These are phyloP conservation scores for Tolypocladium cylindrosporum DNA, from an alignment of 2,329 filamentous ascomycete genomes.

Conservation along the genomic window DNA sequence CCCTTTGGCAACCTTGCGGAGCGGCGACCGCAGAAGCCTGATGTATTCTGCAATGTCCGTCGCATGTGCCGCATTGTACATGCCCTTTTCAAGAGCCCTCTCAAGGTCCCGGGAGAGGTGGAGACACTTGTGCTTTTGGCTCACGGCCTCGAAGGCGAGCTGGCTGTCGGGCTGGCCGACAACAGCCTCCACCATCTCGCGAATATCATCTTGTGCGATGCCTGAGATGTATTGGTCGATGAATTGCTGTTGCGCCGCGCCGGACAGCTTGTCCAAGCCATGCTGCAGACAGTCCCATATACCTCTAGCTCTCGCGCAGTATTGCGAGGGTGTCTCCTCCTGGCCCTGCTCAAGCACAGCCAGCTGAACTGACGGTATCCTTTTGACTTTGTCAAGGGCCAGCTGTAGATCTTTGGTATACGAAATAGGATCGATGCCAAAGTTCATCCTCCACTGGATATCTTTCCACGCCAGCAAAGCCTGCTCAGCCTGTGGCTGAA, in stretches of 20 bases:
- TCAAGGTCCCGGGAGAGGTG: constrained; percentile 48
- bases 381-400: constrained; percentile 37
- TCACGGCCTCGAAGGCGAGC: constrained; percentile 29
- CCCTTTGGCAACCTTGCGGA: constrained; percentile 9
- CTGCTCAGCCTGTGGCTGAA: constrained; percentile 18
- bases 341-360: constrained; percentile 41
- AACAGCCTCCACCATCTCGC: constrained; percentile 25
- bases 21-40: constrained; percentile 32
- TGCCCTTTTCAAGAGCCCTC: constrained; percentile 35
- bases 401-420: constrained; percentile 45
- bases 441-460: constrained; percentile 27
- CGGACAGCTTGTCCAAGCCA: constrained; percentile 16
- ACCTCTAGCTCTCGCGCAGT: constrained; percentile 31
- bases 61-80: constrained; percentile 29
- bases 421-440: constrained; percentile 33
- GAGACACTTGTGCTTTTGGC: constrained; percentile 41
- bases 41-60: constrained; percentile 38
- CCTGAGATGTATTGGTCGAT: constrained; percentile 41
- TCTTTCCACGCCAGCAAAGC: constrained; percentile 35
- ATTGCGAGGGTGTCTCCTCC: constrained; percentile 40
- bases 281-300: constrained; percentile 24
- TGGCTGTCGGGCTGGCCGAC: constrained; percentile 6
- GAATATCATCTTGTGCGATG: constrained; percentile 35
- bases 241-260: constrained; percentile 11
- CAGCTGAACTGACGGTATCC: constrained; percentile 42